A percentile compares a stretch with the other conserved stretches of the same genome.
These are phyloP conservation scores for Magnaporthales sp. DNA, from an alignment of 2,329 filamentous ascomycete species.

Conservation along the genomic window DNA sequence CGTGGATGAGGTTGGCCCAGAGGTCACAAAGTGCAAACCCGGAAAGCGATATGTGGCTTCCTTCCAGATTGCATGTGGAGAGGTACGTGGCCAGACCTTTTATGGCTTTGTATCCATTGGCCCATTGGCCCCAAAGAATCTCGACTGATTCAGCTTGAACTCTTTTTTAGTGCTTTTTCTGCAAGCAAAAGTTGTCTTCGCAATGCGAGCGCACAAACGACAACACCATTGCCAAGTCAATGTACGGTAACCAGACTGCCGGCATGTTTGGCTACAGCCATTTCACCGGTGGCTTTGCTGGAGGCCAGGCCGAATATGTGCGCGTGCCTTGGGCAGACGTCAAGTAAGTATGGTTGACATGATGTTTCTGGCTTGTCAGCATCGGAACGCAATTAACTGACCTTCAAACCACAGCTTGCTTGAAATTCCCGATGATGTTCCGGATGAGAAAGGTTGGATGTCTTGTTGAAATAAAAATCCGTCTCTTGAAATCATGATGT, in stretches of 20 bases:
- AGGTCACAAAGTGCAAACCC: slow-evolving; percentile 41
- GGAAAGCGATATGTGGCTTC: slow-evolving; percentile 71
- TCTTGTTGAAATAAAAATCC: too few relatives aligned
- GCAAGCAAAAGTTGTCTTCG: slow-evolving; percentile 67
- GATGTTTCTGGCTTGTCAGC: neutral
- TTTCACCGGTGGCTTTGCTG: slow-evolving; percentile 80
- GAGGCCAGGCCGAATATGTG: slow-evolving; percentile 81
- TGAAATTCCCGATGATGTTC: slow-evolving; percentile 67
- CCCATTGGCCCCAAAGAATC: too few relatives aligned
- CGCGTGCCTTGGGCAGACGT: slow-evolving; percentile 73
- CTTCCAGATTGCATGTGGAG: slow-evolving; percentile 72
- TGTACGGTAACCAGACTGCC: slow-evolving; percentile 72
- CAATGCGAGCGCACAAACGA: slow-evolving; percentile 75
- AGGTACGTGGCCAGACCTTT: slow-evolving; percentile 13
- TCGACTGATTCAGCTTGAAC: neutral
- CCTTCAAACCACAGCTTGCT: slow-evolving; percentile 37
- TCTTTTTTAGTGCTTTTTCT: slow-evolving; percentile 58
- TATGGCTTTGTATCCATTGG: neutral
- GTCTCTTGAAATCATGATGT: too few relatives aligned
- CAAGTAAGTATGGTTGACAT: slow-evolving; percentile 33
- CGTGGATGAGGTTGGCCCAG: slow-evolving; percentile 46
- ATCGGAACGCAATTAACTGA: neutral
- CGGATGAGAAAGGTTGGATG: slow-evolving; percentile 62
- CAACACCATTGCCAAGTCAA: slow-evolving; percentile 59
- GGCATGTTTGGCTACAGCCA: slow-evolving; percentile 69